Conservation (phyloP, 176 grass and related monocot species). For the Poa pratensis region DNA sequence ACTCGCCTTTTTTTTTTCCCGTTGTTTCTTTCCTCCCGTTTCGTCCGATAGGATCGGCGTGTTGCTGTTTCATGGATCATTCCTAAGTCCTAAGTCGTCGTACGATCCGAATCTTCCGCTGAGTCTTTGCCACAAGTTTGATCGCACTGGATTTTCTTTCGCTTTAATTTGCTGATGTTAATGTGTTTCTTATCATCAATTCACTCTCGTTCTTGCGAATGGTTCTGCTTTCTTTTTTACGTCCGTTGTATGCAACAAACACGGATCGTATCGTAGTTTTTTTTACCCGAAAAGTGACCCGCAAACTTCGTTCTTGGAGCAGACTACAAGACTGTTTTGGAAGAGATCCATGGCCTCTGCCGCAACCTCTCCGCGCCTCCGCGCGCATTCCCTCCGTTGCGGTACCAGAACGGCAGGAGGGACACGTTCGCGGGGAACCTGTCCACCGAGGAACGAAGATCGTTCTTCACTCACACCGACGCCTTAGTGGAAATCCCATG, state of each 20-base stretch:
- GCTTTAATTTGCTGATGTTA: background rate
- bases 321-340: slow-evolving; percentile 63
- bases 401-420: slow-evolving; percentile 50
- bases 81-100: background rate
- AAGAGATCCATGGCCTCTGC: slow-evolving; percentile 60
- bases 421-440: slow-evolving; percentile 73
- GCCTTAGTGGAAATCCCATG: slow-evolving; percentile 59
- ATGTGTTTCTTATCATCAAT: background rate
- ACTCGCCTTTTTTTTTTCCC: background rate
- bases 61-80: background rate
- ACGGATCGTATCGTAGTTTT: too few species aligned
- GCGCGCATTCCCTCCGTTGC: slow-evolving; percentile 33
- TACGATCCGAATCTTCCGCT: background rate
- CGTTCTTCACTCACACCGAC: slow-evolving; percentile 64
- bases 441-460: slow-evolving; percentile 51
- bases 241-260: background rate
- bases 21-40: background rate
- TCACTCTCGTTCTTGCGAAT: background rate
- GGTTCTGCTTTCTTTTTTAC: background rate
- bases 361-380: slow-evolving; percentile 41
- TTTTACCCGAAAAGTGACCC: background rate
- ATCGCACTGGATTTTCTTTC: background rate
- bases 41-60: background rate
- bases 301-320: background rate
- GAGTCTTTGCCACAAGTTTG: background rate